Base-by-base conservation (phyloP, 1,139 yeast species). In the Yarrowia galli region DNA sequence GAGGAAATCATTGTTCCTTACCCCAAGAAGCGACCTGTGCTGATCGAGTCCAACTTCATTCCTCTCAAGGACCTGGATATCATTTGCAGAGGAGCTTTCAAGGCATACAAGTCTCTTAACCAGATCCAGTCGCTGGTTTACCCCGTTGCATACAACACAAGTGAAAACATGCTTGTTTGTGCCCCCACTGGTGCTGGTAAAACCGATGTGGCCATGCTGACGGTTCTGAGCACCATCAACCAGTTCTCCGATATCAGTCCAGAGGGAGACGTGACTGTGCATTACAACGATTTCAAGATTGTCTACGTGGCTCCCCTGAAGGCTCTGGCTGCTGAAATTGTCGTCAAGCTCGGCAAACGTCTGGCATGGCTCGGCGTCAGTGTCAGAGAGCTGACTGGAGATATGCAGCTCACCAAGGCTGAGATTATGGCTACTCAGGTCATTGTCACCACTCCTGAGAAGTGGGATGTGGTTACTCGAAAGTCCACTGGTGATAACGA, bases 101-200 rank as follows among this genome's bases (percentile, higher is more conserved):
- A 85, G 70, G 88, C 88, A 51, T 96, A 96, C 77, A 81, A 85
- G 67, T 83, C 89, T 0, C 82, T 96, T 72, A 96, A 96, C 78
- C 86, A 91, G 71, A 89, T 96, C 85, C 99, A 96, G 77, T 89
- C 97, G 35, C 82, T 96, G 71, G 97, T 96, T 0, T 96, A 84
- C 72, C 97, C 97, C 0, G 90, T 92, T 20, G 99, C 97, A 0
- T 96, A 95, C 75, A 87, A 89, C 68, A 89, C 98, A 8, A 93
- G 92, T 77, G 98, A 93, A 73, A 95, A 96, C 74, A 90, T 96
- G 97, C 82, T 95, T 66, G 93, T 95, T 1, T 95, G 99, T 85
- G 99, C 99, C 0, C 99, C 99, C 2, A 95, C 99, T 0, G 99
- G 99, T 83, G 98, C 99, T 9, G 99, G 99, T 84, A 95, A 95